A percentile compares a stretch with the other conserved stretches of the same genome.
phyloP scores from a whole-genome alignment of 305 asterid species.

The Fraxinus sp. region DNA sequence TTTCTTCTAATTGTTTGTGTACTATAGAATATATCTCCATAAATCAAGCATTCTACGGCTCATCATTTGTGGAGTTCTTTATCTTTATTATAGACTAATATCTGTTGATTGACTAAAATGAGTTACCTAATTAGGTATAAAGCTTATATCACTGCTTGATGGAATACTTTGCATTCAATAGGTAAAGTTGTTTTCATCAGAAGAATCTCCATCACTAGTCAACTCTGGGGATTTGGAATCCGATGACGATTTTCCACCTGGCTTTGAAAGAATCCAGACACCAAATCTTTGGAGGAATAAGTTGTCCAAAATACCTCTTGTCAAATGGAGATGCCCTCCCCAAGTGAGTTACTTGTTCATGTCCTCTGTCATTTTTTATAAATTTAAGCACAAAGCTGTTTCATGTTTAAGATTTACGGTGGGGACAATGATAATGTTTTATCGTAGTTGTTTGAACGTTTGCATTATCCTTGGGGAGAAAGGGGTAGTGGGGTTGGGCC shows the following conservation, averaged over 20 bases:
- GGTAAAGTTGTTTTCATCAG: slow-evolving; percentile 52
- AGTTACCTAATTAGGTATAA: neutral
- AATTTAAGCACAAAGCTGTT: neutral
- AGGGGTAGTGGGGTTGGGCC: neutral
- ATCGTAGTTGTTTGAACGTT: neutral
- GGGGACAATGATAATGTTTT: neutral
- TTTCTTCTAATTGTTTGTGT: neutral
- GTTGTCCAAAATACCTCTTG: slow-evolving; percentile 44
- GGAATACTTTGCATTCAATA: slow-evolving; percentile 15
- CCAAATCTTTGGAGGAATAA: slow-evolving; percentile 31
- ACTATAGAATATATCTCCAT: neutral
- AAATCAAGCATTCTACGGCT: neutral
- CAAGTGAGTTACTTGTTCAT: slow-evolving; percentile 35
- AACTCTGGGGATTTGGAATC: slow-evolving; percentile 28
- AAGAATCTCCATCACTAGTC: slow-evolving; percentile 49
- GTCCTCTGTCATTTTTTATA: neutral
- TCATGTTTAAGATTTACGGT: neutral
- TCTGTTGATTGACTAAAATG: neutral
- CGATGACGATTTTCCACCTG: slow-evolving; percentile 61
- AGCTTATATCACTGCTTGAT: neutral
- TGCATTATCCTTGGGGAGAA: neutral
- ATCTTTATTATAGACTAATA: neutral
- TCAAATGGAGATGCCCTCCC: slow-evolving; percentile 58
- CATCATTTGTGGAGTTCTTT: neutral
- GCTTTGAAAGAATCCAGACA: slow-evolving; percentile 53